A percentile compares a stretch with the other conserved stretches of the same genome.
These are phyloP conservation scores for Harrya chromipes DNA, from an alignment of 768 basidiomycete genomes.

Conservation along the genomic window DNA sequence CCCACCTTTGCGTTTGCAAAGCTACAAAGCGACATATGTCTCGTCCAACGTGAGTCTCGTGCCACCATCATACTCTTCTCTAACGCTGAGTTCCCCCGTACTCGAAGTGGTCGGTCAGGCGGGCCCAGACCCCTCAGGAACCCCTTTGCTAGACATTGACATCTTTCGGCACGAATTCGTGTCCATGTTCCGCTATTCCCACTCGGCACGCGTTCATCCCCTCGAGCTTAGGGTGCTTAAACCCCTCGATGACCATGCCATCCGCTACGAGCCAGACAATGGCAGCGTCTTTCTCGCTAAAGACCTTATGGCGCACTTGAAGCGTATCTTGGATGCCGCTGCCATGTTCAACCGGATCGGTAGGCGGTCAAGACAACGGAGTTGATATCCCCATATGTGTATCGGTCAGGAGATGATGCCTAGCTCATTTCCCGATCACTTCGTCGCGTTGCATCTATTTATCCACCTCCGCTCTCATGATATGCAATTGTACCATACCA, in stretches of 20 bases:
- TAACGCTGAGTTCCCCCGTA: background rate
- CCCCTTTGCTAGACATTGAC: constrained; percentile 20
- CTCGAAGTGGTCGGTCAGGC: constrained; percentile 18
- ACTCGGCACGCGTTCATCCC: constrained; percentile 41
- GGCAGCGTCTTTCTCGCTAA: constrained; percentile 59
- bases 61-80: background rate
- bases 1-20: constrained; percentile 38
- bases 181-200: constrained; percentile 58
- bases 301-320: constrained; percentile 32
- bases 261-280: constrained; percentile 56
- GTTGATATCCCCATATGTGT: constrained; percentile 3
- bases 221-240: constrained; percentile 48
- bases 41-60: constrained; percentile 26
- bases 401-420: background rate
- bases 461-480: constrained; percentile 1
- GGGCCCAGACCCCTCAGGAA: constrained; percentile 8
- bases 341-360: constrained; percentile 12
- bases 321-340: constrained; percentile 27
- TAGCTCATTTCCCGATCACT: background rate
- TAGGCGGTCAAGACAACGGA: constrained; percentile 9
- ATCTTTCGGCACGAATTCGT: constrained; percentile 53
- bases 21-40: constrained; percentile 25
- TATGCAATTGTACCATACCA: constrained; percentile 20
- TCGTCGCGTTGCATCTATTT: constrained; percentile 2
- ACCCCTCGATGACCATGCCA: constrained; percentile 43